Evolutionary conservation across 164 flowering plant genomes (phyloP), one percentile per base, ranked within the genome.

Genomic region (Houttuynia cordata): DNA sequence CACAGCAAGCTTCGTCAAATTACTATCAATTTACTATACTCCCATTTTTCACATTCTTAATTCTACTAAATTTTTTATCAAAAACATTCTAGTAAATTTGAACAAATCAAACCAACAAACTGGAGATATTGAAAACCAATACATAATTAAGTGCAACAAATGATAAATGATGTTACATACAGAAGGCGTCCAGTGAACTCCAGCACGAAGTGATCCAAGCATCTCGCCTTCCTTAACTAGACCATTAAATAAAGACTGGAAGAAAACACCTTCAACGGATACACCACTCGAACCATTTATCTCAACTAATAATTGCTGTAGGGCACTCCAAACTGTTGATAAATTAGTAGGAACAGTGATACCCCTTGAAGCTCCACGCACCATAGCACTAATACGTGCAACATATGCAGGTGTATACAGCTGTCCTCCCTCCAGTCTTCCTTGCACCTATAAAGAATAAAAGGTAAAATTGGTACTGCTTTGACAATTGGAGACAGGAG

Each of bases 371-470:
- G 92, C 94, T 66, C 97, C 99, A 68, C 96, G 93, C 69, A 93
- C 95, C 97, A 90, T 93, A 20, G 92, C 91, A 77, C 67, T 76
- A 68, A 93, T 87, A 67, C 95, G 91, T 47, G 88, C 83, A 64
- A 93, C 89, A 80, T 90, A 88, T 0, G 79, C 87, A 1, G 97
- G 99, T 4, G 99, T 93, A 68, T 93, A 93, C 62, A 93, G 62
- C 57, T 88, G 99, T 64, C 97, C 99, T 70, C 97, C 99, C 76
- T 93, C 99, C 68, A 90, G 78, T 77, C 96, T 86, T 60, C 92
- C 99, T 81, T 88, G 83, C 70, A 93, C 87, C 99, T 93, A 70
- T 13, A 73, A 41, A 23, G 20, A 66, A 15, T 53, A 51, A 40
- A 56, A 50, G 10, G 9, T n/a, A 30, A 47, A 30, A 9, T 52